Evolutionary conservation across 805 yeast genomes (phyloP).

Genomic region (Kuraishia piskuri): DNA sequence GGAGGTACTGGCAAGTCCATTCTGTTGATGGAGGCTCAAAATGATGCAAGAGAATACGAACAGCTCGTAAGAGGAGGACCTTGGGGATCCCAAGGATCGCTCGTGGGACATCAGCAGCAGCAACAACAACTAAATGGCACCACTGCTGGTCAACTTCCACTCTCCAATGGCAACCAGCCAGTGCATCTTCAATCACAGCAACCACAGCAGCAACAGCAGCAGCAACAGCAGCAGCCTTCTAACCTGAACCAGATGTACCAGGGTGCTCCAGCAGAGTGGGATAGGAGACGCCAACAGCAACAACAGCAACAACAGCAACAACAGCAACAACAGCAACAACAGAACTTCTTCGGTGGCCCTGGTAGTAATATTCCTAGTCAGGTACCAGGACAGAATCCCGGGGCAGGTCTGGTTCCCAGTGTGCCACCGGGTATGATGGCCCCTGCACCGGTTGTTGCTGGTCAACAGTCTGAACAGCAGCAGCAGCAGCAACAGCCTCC

Average conservation of each 20-base stretch:
- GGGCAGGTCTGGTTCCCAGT: not conserved
- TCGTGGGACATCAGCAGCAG: not conserved
- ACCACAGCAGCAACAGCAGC: constrained; percentile 3
- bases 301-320: constrained; percentile 5
- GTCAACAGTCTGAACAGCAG: constrained; percentile 1
- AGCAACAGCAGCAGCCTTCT: constrained; percentile 1
- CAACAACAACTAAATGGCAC: not conserved
- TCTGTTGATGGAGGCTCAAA: constrained; percentile 35
- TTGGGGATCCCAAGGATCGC: constrained; percentile 9
- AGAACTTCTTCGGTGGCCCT: constrained; percentile 1
- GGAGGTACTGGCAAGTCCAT: constrained; percentile 30
- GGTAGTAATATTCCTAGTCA: not conserved
- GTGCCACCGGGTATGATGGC: not conserved
- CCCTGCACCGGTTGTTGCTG: not conserved
- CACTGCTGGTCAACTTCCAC: not conserved
- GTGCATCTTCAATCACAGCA: constrained; percentile 1
- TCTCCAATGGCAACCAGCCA: not conserved
- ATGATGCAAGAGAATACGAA: constrained; percentile 38
- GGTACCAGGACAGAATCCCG: not conserved
- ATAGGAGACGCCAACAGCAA: not conserved
- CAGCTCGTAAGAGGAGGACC: constrained; percentile 31
- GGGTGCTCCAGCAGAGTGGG: not conserved
- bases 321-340: constrained; percentile 6
- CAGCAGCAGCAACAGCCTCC: constrained; percentile 5
- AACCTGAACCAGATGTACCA: not conserved